Percentiles rank a stretch among this genome's conserved stretches.
Evolutionary conservation across 441 rosid species (phyloP).

Genomic region (Bocquillonia castaneifolia): DNA sequence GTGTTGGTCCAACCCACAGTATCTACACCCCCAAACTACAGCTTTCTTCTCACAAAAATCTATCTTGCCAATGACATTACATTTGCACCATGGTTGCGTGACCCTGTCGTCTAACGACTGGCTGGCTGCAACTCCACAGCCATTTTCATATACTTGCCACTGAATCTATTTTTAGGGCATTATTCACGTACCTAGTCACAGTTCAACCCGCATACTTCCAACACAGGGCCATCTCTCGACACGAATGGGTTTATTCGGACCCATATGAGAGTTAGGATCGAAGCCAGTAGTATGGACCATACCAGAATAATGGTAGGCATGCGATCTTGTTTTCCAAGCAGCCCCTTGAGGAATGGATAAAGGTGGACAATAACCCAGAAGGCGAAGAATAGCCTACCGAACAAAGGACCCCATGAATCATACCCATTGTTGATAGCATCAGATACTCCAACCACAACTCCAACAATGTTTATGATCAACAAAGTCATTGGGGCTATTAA

Average conservation of each 20-base stretch:
- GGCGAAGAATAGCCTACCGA: constrained; percentile 82
- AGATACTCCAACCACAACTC: constrained; percentile 74
- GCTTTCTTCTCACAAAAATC: constrained; percentile 30
- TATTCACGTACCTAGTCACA: constrained; percentile 41
- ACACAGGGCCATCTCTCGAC: constrained; percentile 57
- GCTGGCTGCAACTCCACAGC: constrained; percentile 14
- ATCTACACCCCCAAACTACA: constrained; percentile 52
- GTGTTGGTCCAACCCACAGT: constrained; percentile 33
- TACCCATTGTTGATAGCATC: constrained; percentile 94
- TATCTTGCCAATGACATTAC: constrained; percentile 23
- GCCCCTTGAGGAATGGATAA: constrained; percentile 94
- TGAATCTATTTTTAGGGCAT: constrained; percentile 16
- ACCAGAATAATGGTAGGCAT: constrained; percentile 84
- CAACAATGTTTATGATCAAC: constrained; percentile 68
- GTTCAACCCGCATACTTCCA: constrained; percentile 80
- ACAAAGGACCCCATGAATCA: constrained; percentile 96
- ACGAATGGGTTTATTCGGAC: constrained; percentile 81
- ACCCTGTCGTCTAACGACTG: not conserved
- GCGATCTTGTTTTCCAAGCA: constrained; percentile 78
- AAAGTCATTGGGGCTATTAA: constrained; percentile 80
- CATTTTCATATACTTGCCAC: constrained; percentile 12
- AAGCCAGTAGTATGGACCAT: constrained; percentile 90
- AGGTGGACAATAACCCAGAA: constrained; percentile 94
- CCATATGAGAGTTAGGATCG: constrained; percentile 85
- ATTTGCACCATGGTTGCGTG: constrained; percentile 15